Percentiles rank a stretch among this genome's conserved stretches.
phyloP scores from a whole-genome alignment of 352 stramenopile species.

The Phytophthora crassamura region DNA sequence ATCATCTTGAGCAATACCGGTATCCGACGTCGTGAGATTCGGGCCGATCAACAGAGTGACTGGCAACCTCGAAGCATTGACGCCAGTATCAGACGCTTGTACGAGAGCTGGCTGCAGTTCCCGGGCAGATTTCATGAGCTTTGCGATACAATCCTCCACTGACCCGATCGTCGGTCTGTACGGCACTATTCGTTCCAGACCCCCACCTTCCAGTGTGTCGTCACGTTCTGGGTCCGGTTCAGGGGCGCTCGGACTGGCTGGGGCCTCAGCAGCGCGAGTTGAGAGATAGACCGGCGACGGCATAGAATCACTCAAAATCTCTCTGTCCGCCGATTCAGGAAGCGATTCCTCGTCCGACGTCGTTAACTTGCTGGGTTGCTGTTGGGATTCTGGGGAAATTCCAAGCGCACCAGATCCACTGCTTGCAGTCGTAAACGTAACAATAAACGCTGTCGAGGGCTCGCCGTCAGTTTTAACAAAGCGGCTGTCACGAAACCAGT shows the following conservation, averaged over 20 bases:
- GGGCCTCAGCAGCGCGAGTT: neutral
- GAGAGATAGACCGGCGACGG: too few relatives aligned
- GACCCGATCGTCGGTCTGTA: neutral
- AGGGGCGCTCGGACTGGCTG: neutral
- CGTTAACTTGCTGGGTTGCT: too few relatives aligned
- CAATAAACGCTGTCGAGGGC: conserved; percentile 7
- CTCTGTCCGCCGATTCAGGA: too few relatives aligned
- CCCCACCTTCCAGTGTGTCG: neutral
- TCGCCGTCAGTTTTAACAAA: neutral
- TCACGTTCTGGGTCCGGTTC: conserved; percentile 8
- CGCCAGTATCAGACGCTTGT: neutral
- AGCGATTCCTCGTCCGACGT: too few relatives aligned
- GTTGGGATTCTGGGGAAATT: neutral
- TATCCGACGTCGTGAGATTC: neutral
- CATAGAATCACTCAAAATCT: too few relatives aligned
- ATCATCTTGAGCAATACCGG: neutral
- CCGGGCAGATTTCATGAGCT: neutral
- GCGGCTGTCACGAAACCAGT: conserved; percentile 28
- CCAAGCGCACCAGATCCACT: neutral
- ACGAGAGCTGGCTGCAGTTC: conserved; percentile 2
- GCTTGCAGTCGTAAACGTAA: conserved; percentile 11
- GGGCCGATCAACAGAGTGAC: neutral
- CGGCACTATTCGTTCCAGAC: neutral
- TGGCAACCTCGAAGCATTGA: conserved; percentile 2
- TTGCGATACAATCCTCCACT: conserved; percentile 4